These are phyloP conservation scores for Pseudogymnoascus sp. DNA, from an alignment of 2,329 filamentous ascomycete species.

Conservation along the genomic window DNA sequence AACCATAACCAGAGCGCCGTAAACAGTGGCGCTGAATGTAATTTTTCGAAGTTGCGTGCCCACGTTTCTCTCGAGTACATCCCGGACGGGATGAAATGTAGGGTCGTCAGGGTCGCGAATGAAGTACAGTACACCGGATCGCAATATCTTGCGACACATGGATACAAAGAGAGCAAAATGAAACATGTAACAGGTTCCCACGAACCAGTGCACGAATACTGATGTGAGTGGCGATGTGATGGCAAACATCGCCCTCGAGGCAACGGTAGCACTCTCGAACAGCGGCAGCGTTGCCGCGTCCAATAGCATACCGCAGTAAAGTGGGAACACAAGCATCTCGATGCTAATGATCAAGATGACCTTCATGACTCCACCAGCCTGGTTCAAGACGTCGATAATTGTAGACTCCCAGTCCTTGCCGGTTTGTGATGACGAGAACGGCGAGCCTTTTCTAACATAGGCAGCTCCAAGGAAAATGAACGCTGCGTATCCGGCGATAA, in stretches of 20 bases:
- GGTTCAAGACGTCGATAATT: constrained; percentile 75
- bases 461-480: constrained; percentile 67
- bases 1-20: constrained; percentile 83
- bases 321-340: constrained; percentile 94
- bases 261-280: constrained; percentile 73
- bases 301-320: constrained; percentile 89
- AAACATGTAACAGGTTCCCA: constrained; percentile 99
- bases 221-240: constrained; percentile 76
- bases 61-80: constrained; percentile 89
- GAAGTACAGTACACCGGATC: constrained; percentile 91
- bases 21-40: constrained; percentile 89
- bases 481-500: constrained; percentile 72
- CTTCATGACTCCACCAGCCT: constrained; percentile 95
- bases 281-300: constrained; percentile 83
- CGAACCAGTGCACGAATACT: constrained; percentile 96
- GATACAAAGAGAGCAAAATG: constrained; percentile 97
- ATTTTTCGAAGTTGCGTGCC: constrained; percentile 94
- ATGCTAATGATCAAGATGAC: constrained; percentile 98
- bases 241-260: constrained; percentile 72
- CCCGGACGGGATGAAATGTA: constrained; percentile 93
- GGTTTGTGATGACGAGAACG: constrained; percentile 53
- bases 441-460: constrained; percentile 68
- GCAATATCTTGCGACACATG: constrained; percentile 98
- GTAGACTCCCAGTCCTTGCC: constrained; percentile 64
- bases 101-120: constrained; percentile 97